phyloP scores from a whole-genome alignment of 441 rosid species.

The Corymbia calophylla region DNA sequence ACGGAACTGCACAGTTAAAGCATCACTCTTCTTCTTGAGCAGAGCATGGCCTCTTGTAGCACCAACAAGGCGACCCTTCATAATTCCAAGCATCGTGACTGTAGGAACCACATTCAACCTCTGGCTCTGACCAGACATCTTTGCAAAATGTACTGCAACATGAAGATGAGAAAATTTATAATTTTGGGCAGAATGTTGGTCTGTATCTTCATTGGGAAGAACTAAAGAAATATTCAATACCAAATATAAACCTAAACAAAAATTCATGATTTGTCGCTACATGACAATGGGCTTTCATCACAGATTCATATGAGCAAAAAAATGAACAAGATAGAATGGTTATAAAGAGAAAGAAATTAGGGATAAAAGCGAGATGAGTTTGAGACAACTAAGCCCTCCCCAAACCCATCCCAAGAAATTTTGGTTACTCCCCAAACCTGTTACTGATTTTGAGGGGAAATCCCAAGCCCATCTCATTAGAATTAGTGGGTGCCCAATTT shows the following conservation, averaged over 20 bases:
- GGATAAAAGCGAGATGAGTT: not conserved
- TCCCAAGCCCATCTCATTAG: not conserved
- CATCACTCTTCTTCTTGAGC: slow-evolving; percentile 18
- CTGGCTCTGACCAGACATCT: slow-evolving; percentile 16
- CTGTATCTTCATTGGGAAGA: not conserved
- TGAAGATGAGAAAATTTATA: not conserved
- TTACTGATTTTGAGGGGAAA: not conserved
- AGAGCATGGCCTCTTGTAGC: slow-evolving; percentile 18
- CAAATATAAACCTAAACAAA: not conserved
- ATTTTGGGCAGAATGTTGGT: not conserved
- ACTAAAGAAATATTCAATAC: not conserved
- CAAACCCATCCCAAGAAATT: not conserved
- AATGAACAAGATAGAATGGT: not conserved
- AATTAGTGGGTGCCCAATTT: not conserved
- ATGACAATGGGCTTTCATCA: not conserved
- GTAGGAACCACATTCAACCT: slow-evolving; percentile 16
- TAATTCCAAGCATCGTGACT: slow-evolving; percentile 10
- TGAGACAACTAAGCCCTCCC: not conserved
- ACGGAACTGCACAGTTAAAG: slow-evolving; percentile 13
- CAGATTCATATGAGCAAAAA: not conserved
- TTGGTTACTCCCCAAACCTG: not conserved
- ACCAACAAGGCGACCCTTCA: slow-evolving; percentile 17
- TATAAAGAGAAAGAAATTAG: not conserved
- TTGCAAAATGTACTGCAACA: not conserved
- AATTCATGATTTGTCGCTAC: not conserved